Evolutionary conservation across 2,329 filamentous ascomycete species (phyloP).

Genomic region (Phyllosticta paracitricarpa): DNA sequence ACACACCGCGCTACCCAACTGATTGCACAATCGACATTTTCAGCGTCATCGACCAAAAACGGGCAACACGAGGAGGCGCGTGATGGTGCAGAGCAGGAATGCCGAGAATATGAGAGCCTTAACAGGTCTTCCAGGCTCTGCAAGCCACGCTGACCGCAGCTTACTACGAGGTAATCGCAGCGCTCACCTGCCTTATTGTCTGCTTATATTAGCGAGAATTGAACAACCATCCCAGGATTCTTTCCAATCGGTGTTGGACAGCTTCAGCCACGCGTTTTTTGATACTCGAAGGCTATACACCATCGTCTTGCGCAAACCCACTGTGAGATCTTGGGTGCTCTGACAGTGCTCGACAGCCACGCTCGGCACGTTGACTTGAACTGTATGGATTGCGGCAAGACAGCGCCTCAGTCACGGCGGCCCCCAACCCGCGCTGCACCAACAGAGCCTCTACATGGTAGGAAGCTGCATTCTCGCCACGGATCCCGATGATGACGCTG

Average conservation of each 20-base stretch:
- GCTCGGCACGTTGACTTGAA: not conserved
- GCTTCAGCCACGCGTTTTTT: not conserved
- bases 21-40: not conserved
- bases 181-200: not conserved
- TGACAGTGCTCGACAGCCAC: not conserved
- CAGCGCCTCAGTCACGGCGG: not conserved
- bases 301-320: not conserved
- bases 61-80: not conserved
- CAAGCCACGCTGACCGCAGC: not conserved
- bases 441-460: not conserved
- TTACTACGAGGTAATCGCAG: not conserved
- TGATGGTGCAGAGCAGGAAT: not conserved
- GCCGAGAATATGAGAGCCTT: not conserved
- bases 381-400: not conserved
- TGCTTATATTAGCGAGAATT: not conserved
- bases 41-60: not conserved
- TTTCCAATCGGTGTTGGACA: not conserved
- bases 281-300: not conserved
- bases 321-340: not conserved
- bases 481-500: not conserved
- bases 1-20: not conserved
- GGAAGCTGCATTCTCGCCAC: not conserved
- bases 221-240: not conserved
- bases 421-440: not conserved
- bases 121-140: not conserved